phyloP scores from a whole-genome alignment of 352 stramenopile genomes.

The Globisporangium abappressorium region DNA sequence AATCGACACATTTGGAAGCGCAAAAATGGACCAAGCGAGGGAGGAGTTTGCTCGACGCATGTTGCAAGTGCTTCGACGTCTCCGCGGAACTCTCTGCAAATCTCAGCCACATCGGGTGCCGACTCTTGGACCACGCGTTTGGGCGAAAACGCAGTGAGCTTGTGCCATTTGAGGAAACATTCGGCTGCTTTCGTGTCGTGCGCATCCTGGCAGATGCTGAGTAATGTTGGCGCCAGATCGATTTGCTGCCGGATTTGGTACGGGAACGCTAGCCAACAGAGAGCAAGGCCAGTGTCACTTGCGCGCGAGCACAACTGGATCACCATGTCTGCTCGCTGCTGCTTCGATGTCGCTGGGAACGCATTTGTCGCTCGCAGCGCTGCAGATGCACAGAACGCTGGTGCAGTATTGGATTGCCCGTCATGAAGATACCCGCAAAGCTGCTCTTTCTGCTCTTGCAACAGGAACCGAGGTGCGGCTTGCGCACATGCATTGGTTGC shows the following conservation, averaged over 20 bases:
- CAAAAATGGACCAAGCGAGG: slow-evolving; percentile 18
- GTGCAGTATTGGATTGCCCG: slow-evolving; percentile 2
- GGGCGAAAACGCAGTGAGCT: slow-evolving; percentile 23
- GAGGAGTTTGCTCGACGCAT: slow-evolving; percentile 28
- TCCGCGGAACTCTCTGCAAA: slow-evolving; percentile 23
- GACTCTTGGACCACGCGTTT: slow-evolving; percentile 20
- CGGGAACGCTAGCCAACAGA: slow-evolving; percentile 42
- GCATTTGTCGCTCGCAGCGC: slow-evolving; percentile 21
- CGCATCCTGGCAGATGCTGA: slow-evolving; percentile 36
- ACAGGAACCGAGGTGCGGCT: slow-evolving; percentile 28
- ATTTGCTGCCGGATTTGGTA: slow-evolving; percentile 25
- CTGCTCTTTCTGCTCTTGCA: slow-evolving; percentile 25
- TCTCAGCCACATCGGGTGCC: slow-evolving; percentile 3
- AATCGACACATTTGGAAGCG: slow-evolving; percentile 31
- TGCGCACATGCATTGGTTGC: slow-evolving; percentile 20
- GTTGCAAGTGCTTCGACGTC: slow-evolving; percentile 22
- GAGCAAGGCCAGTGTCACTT: slow-evolving; percentile 25
- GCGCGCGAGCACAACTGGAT: slow-evolving; percentile 25
- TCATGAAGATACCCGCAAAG: slow-evolving; percentile 18
- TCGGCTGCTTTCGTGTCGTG: slow-evolving; percentile 24
- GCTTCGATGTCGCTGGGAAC: slow-evolving; percentile 11
- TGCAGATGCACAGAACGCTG: slow-evolving; percentile 28
- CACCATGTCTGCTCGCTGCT: slow-evolving; percentile 22
- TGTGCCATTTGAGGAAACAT: slow-evolving; percentile 36
- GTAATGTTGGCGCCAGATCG: slow-evolving; percentile 19